phyloP scores from a whole-genome alignment of 2,329 filamentous ascomycete genomes.

The Cladobotryum mycophilum region DNA sequence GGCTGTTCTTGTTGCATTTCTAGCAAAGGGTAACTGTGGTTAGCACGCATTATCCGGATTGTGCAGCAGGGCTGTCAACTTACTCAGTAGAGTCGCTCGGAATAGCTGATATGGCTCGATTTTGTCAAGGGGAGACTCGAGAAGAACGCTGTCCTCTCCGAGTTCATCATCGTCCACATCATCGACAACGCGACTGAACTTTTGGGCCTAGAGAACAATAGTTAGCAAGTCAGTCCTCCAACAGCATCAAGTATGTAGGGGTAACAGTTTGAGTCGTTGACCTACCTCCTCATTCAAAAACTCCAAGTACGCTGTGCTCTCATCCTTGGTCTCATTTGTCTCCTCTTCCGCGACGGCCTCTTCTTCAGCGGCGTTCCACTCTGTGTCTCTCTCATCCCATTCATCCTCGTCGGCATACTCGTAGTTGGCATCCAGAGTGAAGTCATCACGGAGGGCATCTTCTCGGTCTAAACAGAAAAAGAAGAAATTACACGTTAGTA shows the following conservation, averaged over 20 bases:
- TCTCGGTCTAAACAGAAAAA: slow-evolving; percentile 61
- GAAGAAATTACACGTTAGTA: background rate
- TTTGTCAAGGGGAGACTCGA: slow-evolving; percentile 92
- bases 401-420: slow-evolving; percentile 70
- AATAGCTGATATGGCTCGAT: slow-evolving; percentile 92
- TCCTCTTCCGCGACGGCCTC: slow-evolving; percentile 63
- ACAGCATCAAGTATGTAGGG: no score
- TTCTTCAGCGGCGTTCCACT: slow-evolving; percentile 71
- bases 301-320: slow-evolving; percentile 89
- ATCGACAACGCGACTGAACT: slow-evolving; percentile 65
- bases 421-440: slow-evolving; percentile 59
- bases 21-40: slow-evolving; percentile 29
- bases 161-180: slow-evolving; percentile 80
- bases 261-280: background rate
- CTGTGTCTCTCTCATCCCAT: slow-evolving; percentile 73
- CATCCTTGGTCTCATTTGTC: slow-evolving; percentile 66
- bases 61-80: slow-evolving; percentile 31
- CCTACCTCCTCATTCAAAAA: slow-evolving; percentile 86
- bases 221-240: background rate
- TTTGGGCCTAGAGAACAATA: slow-evolving; percentile 59
- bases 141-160: slow-evolving; percentile 82
- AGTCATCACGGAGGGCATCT: slow-evolving; percentile 85
- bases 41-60: slow-evolving; percentile 13
- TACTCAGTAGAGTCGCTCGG: slow-evolving; percentile 75
- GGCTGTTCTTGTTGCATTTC: slow-evolving; percentile 87